A percentile compares a stretch with the other conserved stretches of the same genome.
These are phyloP conservation scores for Hibiscus mutabilis DNA, from an alignment of 345 rosid species.

Conservation along the genomic window DNA sequence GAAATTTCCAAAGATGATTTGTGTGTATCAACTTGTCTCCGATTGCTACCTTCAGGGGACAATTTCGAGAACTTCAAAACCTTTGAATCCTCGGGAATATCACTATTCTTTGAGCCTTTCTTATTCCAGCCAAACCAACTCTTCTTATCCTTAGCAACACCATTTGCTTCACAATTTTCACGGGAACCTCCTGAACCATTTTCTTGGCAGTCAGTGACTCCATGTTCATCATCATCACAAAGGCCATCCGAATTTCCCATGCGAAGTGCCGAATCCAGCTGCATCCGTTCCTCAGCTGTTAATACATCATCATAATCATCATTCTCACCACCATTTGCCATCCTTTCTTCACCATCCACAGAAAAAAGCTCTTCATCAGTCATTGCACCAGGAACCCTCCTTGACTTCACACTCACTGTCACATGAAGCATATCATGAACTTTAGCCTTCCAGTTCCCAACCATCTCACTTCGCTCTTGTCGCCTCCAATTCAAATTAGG, in stretches of 20 bases:
- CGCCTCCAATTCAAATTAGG: conserved; percentile 96
- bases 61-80: conserved; percentile 55
- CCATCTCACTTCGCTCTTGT: conserved; percentile 90
- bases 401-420: conserved; percentile 94
- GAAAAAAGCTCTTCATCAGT: conserved; percentile 96
- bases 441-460: conserved; percentile 94
- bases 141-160: conserved; percentile 72
- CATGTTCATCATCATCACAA: conserved; percentile 70
- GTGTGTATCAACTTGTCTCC: conserved; percentile 46
- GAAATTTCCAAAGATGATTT: conserved; percentile 49
- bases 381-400: conserved; percentile 98
- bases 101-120: conserved; percentile 54
- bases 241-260: conserved; percentile 57
- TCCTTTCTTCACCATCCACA: conserved; percentile 64
- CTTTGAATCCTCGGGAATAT: conserved; percentile 64
- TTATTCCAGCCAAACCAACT: conserved; percentile 95
- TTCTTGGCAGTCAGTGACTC: conserved; percentile 40
- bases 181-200: conserved; percentile 48
- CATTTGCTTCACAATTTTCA: conserved; percentile 55
- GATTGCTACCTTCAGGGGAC: conserved; percentile 62
- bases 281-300: conserved; percentile 87
- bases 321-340: conserved; percentile 50
- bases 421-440: conserved; percentile 97
- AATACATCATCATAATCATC: conserved; percentile 70
- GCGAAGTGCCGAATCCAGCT: conserved; percentile 73